Evolutionary conservation across 2,329 filamentous ascomycete genomes (phyloP), one percentile per base, ranked within the genome.

Genomic region (Fusarium anthophilum): DNA sequence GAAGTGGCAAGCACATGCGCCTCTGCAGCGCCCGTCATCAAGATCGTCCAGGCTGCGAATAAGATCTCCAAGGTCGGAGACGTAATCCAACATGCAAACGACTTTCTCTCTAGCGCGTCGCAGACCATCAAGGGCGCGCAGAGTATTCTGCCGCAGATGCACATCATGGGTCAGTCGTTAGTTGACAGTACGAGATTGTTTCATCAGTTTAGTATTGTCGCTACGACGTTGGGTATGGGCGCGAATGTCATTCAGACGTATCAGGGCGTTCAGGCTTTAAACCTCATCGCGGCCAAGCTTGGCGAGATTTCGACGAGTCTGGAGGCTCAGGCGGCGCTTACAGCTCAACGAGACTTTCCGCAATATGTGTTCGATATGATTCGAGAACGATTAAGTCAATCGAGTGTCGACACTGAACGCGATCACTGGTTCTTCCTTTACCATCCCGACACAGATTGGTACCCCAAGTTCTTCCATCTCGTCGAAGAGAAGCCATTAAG

Each of bases 361-460:
- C 78, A 80, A 26, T 82, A 82, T 20, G 81, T 83, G 22, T 79
- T 82, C 47, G 79, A 82, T 38, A 82, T 83, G 81, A 75, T 83
- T 30, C 70, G 77, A n/a, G 81, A 83, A 72, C 76, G 81, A 14
- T 74, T 83, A 30, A 77, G 73, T 11, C 80, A 82, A 63, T 81
- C 81, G 9, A 74, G 77, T 13, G 73, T 75, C 32, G 81, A 83
- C 26, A 73, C 74, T 4, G 65, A 76, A 35, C 74, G 70, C 28
- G 77, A 82, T 11, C 83, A 84, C 63, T 80, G 81, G 77, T 84
- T 84, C 68, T 84, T 84, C 39, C 76, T 84, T 6, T 84, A 81
- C 41, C 83, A 84, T 37, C 83, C 83, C 4, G 83, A 84, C 41
- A 83, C 82, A 45, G 81, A 83, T 54, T 84, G 83, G 83, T 83